These are phyloP conservation scores for Moringa oleifera DNA, from an alignment of 345 rosid species.

Conservation along the genomic window DNA sequence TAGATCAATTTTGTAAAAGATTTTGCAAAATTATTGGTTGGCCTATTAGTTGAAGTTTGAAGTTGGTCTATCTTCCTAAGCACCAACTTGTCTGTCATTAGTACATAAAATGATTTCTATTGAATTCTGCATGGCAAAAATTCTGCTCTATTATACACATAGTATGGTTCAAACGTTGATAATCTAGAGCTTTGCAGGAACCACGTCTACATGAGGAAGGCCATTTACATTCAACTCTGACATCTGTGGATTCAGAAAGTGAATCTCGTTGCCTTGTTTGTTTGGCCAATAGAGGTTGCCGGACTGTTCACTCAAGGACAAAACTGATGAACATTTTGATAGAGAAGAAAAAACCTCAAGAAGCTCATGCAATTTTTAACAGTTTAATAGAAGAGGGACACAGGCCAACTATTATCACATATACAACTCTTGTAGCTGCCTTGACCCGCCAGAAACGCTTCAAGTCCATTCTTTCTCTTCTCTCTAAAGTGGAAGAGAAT, in stretches of 20 bases:
- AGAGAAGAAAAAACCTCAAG: conserved; percentile 71
- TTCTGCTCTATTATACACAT: no score
- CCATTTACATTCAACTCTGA: conserved; percentile 29
- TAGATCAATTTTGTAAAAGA: background rate
- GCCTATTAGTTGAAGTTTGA: no score
- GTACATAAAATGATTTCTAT: background rate
- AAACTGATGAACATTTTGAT: conserved; percentile 73
- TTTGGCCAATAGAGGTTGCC: conserved; percentile 51
- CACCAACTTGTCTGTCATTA: background rate
- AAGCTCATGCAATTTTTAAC: conserved; percentile 61
- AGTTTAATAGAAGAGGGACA: conserved; percentile 72
- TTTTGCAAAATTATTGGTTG: background rate
- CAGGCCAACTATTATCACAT: conserved; percentile 74
- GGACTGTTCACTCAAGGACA: conserved; percentile 76
- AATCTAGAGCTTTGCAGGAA: conserved; percentile 29
- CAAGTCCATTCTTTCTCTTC: conserved; percentile 52
- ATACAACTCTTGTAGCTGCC: conserved; percentile 72
- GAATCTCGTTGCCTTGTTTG: conserved; percentile 50
- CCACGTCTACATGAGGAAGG: conserved; percentile 25
- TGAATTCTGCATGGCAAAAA: background rate
- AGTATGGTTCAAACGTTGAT: conserved; percentile 4
- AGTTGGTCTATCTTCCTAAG: background rate
- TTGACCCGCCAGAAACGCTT: conserved; percentile 61
- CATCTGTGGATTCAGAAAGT: conserved; percentile 12
- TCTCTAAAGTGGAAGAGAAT: conserved; percentile 61